phyloP scores from a whole-genome alignment of 1,284 basidiomycete species.

The Pseudozyma sp. region DNA sequence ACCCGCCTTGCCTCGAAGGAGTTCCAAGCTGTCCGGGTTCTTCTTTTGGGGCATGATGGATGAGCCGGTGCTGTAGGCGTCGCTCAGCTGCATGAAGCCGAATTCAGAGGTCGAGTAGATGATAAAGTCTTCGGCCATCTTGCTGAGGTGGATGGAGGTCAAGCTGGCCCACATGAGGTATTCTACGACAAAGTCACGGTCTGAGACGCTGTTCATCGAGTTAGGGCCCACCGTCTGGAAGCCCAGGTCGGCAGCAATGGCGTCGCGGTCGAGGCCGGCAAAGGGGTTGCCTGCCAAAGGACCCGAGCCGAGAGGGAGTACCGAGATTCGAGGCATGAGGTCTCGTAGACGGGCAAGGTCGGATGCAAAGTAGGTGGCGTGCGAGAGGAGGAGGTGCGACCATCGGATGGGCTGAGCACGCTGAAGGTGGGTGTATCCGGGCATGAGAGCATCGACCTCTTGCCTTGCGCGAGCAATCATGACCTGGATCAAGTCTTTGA shows the following conservation, averaged over 20 bases:
- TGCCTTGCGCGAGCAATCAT: constrained; percentile 90
- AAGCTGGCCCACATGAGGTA: constrained; percentile 96
- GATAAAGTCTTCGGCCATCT: constrained; percentile 94
- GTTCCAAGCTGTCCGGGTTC: constrained; percentile 95
- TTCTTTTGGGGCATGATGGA: constrained; percentile 99
- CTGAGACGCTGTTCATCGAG: constrained; percentile 79
- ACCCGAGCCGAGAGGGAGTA: constrained; percentile 91
- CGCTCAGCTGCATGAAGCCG: constrained; percentile 90
- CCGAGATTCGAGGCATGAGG: constrained; percentile 79
- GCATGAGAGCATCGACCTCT: constrained; percentile 89
- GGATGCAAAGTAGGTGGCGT: constrained; percentile 88
- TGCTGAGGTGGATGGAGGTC: constrained; percentile 90
- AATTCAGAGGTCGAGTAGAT: constrained; percentile 97
- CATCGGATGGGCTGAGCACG: constrained; percentile 96
- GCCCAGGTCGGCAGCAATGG: constrained; percentile 65
- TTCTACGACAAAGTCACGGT: constrained; percentile 96
- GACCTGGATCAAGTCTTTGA: constrained; percentile 84
- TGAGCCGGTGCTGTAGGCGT: constrained; percentile 97
- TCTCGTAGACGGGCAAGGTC: constrained; percentile 89
- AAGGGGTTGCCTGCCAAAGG: constrained; percentile 97
- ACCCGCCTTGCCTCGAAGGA: constrained; percentile 93
- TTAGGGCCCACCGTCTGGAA: constrained; percentile 67
- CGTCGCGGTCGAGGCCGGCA: constrained; percentile 65
- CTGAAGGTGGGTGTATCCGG: constrained; percentile 89
- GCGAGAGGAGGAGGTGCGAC: constrained; percentile 95